Evolutionary conservation across 2,329 filamentous ascomycete genomes (phyloP), one percentile per base, ranked within the genome.

Genomic region (Penicillium sclerotigenum): DNA sequence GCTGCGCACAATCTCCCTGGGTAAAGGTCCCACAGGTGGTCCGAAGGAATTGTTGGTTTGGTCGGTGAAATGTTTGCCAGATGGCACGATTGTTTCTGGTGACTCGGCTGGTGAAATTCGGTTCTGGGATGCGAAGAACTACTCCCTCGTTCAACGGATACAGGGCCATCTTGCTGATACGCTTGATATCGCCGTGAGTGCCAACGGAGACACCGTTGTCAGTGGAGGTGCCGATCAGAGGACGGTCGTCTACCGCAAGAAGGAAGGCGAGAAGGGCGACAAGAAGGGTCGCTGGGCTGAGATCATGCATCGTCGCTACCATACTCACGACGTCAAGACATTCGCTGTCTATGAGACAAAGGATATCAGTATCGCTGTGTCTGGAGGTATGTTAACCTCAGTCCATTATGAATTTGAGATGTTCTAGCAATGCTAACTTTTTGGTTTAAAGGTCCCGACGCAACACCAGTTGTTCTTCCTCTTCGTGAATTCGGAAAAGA

Each of bases 51-150:
- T 92, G 54, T 86, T 97, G 48, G 89, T 96, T 14, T 99, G 94
- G 94, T 88, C 90, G 50, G 88, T 99, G 59, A 96, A 91, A 74
- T 91, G 89, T 68, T 80, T 97, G 31, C 84, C 88, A 10, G 89
- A 90, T 67, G 92, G 91, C 47, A 91, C 94, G 63, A 94, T 99
- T 59, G 87, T 97, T 13, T 96, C 92, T 1, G 94, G 91, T 48
- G 94, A 99, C 72, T 97, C 94, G 3, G 92, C 91, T 5, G 94
- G 94, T 31, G 91, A 97, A 71, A 82, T 99, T 38, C 87, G 90
- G 62, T 90, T 97, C 69, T 99, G 92, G 88, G 91, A 96, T 70
- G 90, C 91, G 54, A 92, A 89, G 76, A 96, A 90, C 51, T 96
- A 93, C 72, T 92, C 91, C 5, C 85, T 96, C 65, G 82, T 86